Evolutionary conservation across 1,139 yeast genomes (phyloP), one percentile per base, ranked within the genome.

Genomic region (Diutina ranongensis): DNA sequence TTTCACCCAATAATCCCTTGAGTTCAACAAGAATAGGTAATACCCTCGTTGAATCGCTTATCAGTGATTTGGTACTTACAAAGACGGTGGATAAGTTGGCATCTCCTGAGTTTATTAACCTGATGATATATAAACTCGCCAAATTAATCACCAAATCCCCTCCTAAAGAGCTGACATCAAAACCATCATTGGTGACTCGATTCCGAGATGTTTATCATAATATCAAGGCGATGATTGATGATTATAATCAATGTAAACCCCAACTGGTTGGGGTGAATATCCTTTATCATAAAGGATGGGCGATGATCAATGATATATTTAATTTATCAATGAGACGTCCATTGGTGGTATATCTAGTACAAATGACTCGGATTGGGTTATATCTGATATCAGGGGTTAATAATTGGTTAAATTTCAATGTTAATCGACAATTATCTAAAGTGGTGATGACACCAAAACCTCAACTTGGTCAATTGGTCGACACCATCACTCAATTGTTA

Each of bases 21-120:
- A 13, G 8, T 3, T 15, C 42, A 2, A 25, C 42, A 4, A 16
- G 3, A 3, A 67, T 69, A 3, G 55, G 63, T 2, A 52, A 55
- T 40, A 60, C 58, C 40, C 57, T 70, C 35, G 55, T 66, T 1
- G 54, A 57, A 2, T 46, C 61, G 3, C 49, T 68, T 15, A 48
- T 68, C 34, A 61, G 67, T 8, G 74, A 70, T 52, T 52, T 69
- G 49, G 65, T 70, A 8, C 46, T 70, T 10, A 56, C 49, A 10
- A 65, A 64, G 46, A 48, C 62, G 1, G 48, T 68, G 4, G 55
- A 52, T 1, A 63, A 60, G 49, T 49, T 68, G 15, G 51, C 70
- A 1, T 51, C 63, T 2, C 68, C 68, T 0, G 54, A 56, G 8
- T 67, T 69, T 45, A 49, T 67, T 0, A 47, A 64, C 10, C 54